Percentiles rank a stretch among this genome's conserved stretches.
Conservation (phyloP, 495 filamentous ascomycete species). For the Lineolata rhizophorae region DNA sequence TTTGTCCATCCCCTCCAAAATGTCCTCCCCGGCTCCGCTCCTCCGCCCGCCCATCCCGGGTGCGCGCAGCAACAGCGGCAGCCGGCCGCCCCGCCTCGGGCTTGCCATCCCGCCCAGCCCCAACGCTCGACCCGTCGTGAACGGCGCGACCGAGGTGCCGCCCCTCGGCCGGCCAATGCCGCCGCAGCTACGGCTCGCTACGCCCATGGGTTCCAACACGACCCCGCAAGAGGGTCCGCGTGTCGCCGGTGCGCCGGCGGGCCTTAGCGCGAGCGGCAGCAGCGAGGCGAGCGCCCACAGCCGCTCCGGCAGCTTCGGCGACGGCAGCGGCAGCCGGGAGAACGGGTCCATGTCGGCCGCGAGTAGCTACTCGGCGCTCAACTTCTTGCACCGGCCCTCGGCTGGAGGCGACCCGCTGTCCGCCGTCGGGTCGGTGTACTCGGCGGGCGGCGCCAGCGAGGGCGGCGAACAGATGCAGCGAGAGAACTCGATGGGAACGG, state of each 20-base stretch:
- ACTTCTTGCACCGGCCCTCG: too few species aligned
- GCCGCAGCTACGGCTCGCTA: constrained; percentile 59
- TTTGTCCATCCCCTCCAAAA: too few species aligned
- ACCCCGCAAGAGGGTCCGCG: constrained; percentile 36
- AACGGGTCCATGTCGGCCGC: too few species aligned
- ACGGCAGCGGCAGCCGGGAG: background rate
- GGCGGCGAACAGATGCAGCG: constrained; percentile 47
- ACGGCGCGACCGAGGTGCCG: constrained; percentile 7
- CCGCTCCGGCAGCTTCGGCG: constrained; percentile 48
- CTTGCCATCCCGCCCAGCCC: constrained; percentile 74
- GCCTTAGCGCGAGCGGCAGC: constrained; percentile 27
- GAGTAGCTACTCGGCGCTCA: too few species aligned
- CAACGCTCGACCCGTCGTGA: constrained; percentile 45
- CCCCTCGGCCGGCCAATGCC: constrained; percentile 20
- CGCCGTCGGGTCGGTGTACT: constrained; percentile 66
- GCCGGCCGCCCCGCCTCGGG: constrained; percentile 55
- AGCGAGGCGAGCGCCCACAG: constrained; percentile 54
- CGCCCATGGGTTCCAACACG: constrained; percentile 56
- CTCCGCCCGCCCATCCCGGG: constrained; percentile 69
- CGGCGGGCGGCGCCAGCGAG: constrained; percentile 35
- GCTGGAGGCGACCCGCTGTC: constrained; percentile 44
- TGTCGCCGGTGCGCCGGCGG: constrained; percentile 24
- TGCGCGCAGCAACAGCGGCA: constrained; percentile 35
- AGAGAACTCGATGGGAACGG: constrained; percentile 39
- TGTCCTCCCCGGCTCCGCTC: constrained; percentile 61